Conservation (phyloP, 495 filamentous ascomycete species). For the Lichenothelia convexa region DNA sequence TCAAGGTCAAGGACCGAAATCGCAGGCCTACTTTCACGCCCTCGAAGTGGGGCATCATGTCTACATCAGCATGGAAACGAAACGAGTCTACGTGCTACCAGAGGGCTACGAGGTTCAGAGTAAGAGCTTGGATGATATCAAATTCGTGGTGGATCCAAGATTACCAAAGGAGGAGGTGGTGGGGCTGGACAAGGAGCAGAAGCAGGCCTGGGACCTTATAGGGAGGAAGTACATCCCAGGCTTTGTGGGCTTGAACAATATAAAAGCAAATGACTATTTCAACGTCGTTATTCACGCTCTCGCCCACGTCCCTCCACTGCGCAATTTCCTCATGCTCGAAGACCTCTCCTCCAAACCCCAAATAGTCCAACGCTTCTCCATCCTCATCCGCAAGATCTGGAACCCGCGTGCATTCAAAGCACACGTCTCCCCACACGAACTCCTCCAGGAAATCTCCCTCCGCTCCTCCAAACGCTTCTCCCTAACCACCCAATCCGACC, state of each 20-base stretch:
- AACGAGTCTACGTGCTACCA: conserved; percentile 88
- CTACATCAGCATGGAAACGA: conserved; percentile 89
- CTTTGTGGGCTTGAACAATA: conserved; percentile 98
- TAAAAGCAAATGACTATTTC: conserved; percentile 97
- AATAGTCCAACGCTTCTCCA: conserved; percentile 61
- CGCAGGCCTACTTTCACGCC: conserved; percentile 93
- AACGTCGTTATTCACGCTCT: conserved; percentile 93
- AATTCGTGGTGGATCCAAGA: conserved; percentile 89
- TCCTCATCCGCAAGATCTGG: conserved; percentile 93
- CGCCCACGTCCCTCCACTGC: conserved; percentile 72
- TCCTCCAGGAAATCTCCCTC: conserved; percentile 84
- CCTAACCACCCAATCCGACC: conserved; percentile 79
- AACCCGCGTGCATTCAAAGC: conserved; percentile 92
- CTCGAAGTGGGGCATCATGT: conserved; percentile 91
- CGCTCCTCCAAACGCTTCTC: conserved; percentile 84
- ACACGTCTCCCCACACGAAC: conserved; percentile 92
- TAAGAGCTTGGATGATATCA: conserved; percentile 94
- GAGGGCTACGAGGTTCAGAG: conserved; percentile 95
- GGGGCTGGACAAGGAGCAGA: conserved; percentile 60
- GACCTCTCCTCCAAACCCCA: conserved; percentile 42
- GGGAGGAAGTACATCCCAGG: conserved; percentile 73
- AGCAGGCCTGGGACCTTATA: conserved; percentile 55
- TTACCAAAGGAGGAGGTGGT: conserved; percentile 62
- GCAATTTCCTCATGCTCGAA: conserved; percentile 86
- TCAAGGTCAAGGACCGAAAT: conserved; percentile 83